Evolutionary conservation across 2,329 filamentous ascomycete genomes (phyloP).

Genomic region (Fusarium multiceps): DNA sequence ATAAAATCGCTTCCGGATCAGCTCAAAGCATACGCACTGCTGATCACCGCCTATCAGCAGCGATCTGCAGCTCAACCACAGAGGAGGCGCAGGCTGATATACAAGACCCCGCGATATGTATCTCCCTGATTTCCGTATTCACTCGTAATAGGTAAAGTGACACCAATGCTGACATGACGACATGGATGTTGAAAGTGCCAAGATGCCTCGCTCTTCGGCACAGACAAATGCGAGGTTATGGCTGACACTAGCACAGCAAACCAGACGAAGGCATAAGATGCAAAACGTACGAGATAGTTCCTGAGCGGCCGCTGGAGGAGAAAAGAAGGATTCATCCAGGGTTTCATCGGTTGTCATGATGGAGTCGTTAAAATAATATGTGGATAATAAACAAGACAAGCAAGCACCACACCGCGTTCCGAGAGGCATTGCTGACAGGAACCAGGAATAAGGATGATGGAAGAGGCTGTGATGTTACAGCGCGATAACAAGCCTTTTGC

Average conservation of each 20-base stretch:
- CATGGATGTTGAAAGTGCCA: not conserved
- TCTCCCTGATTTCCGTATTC: slow-evolving; percentile 33
- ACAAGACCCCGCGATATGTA: not conserved
- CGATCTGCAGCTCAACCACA: slow-evolving; percentile 63
- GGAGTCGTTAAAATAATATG: slow-evolving; percentile 15
- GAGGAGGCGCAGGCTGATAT: slow-evolving; percentile 29
- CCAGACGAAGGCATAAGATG: not conserved
- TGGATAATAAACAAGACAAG: slow-evolving; percentile 10
- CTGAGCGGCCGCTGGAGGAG: not conserved
- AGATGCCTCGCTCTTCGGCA: slow-evolving; percentile 17
- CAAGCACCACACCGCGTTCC: not conserved
- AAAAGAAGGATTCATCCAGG: not conserved
- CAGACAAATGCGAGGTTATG: slow-evolving; percentile 17
- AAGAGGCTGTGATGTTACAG: slow-evolving; percentile 5
- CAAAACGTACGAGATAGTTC: not conserved
- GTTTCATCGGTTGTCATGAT: not conserved
- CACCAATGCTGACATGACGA: slow-evolving; percentile 20
- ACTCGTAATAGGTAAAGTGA: slow-evolving; percentile 28
- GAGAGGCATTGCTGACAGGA: slow-evolving; percentile 16
- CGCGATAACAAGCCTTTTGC: not conserved
- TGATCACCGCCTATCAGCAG: slow-evolving; percentile 69
- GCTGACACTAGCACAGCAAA: slow-evolving; percentile 2
- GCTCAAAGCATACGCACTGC: slow-evolving; percentile 58
- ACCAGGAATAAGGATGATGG: not conserved
- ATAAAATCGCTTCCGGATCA: slow-evolving; percentile 70